Base-by-base conservation (phyloP, 2,329 filamentous ascomycete species). In the Penicillium sp. region DNA sequence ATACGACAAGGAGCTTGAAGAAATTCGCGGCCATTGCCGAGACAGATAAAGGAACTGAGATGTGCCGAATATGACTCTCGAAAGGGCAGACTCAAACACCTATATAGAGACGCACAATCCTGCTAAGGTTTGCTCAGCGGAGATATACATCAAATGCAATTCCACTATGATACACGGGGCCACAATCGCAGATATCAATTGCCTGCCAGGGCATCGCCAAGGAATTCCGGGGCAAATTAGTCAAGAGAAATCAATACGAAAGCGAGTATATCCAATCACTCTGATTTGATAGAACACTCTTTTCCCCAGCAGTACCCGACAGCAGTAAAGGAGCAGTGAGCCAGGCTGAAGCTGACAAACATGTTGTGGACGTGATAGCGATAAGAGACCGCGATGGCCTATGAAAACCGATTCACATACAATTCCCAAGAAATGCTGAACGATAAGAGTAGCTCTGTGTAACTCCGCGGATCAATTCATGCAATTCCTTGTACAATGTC, bases 1-100 rank as follows among this genome's bases (percentile, higher is more conserved):
- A 77, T 38, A 52, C 44, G 42, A 65, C 60, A n/a, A 70, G 58
- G 27, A 54, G 41, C 38, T 62, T 67, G 39, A 67, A 44, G 35
- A 62, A 60, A 10, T 43, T 52, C 47, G 59, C 59, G 41, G 49
- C 57, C 59, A 61, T 61, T 23, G 35, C 35, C 27, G 10, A 13
- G 20, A 6, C 23, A 2, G 10, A 15, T 27, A 15, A 10, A 40
- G 15, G 12, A 12, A 10, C 9, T 37, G 33, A 37, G 18, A 37
- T 10, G 33, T 23, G 7, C 15, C 33, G 33, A 37, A 12, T 10
- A 10, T 12, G 18, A 12, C 8, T 20, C 3, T 23, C 33, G 18
- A 37, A 20, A 6, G 41, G 42, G 43, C 39, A 24, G 32, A 38
- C 4, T 3, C 10, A 13, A 39, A 43, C 24, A 33, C 41, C 45